Conservation (phyloP, 805 yeast genomes). For the Lipomyces sp. region DNA sequence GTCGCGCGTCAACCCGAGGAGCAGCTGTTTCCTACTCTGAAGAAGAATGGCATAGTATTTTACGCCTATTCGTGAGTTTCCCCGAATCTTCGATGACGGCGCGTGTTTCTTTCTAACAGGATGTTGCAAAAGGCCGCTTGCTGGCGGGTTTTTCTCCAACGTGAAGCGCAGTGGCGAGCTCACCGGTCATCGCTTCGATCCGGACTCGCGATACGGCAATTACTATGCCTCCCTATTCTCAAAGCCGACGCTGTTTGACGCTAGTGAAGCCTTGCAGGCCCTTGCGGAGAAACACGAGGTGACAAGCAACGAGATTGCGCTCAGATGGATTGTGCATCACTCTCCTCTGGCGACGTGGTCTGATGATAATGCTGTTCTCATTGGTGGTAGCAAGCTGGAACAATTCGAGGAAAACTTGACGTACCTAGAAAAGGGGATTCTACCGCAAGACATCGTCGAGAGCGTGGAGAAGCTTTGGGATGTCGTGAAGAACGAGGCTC, state of each 20-base stretch:
- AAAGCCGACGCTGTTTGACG: conserved; percentile 14
- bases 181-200: conserved; percentile 17
- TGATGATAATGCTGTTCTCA: conserved; percentile 16
- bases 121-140: conserved; percentile 11
- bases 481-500: conserved; percentile 31
- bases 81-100: neutral
- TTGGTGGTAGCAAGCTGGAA: conserved; percentile 12
- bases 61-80: conserved; percentile 33
- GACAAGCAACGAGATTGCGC: conserved; percentile 14
- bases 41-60: conserved; percentile 28
- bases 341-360: conserved; percentile 1
- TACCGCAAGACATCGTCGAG: conserved; percentile 27
- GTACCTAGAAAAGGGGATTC: conserved; percentile 30
- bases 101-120: neutral
- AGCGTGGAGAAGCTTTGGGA: conserved; percentile 32
- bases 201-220: conserved; percentile 14
- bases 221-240: conserved; percentile 11
- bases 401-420: conserved; percentile 14
- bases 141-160: conserved; percentile 22
- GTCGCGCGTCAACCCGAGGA: conserved; percentile 3
- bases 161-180: conserved; percentile 13
- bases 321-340: conserved; percentile 21
- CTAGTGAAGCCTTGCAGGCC: conserved; percentile 7
- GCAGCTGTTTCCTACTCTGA: conserved; percentile 27
- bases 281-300: conserved; percentile 6